Conservation (phyloP, 495 filamentous ascomycete species). For the Daldinia concentrica region DNA sequence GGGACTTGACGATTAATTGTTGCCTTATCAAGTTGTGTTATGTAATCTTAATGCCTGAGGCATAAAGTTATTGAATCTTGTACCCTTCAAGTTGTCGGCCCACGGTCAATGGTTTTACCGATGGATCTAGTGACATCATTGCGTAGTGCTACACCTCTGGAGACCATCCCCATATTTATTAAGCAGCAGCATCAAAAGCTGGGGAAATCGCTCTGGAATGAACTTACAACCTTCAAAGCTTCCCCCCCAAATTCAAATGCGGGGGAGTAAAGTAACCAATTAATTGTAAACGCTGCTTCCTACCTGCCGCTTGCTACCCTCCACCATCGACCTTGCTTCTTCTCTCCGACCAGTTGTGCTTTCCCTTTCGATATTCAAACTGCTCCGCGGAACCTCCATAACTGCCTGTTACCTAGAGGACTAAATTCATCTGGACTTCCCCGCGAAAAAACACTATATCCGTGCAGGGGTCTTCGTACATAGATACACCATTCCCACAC, state of each 20-base stretch:
- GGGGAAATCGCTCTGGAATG: slow-evolving; percentile 35
- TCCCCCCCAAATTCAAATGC: slow-evolving; percentile 21
- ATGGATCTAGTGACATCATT: slow-evolving; percentile 34
- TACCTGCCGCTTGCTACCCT: slow-evolving; percentile 38
- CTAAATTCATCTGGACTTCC: slow-evolving; percentile 20
- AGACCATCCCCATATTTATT: slow-evolving; percentile 21
- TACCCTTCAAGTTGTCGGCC: not conserved
- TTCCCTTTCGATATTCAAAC: slow-evolving; percentile 5
- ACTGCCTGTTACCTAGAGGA: slow-evolving; percentile 27
- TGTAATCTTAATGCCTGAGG: not conserved
- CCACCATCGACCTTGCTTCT: slow-evolving; percentile 5
- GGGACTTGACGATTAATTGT: slow-evolving; percentile 13
- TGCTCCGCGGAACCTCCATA: slow-evolving; percentile 29
- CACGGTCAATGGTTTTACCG: slow-evolving; percentile 23
- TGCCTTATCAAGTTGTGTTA: slow-evolving; percentile 13
- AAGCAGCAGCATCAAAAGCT: slow-evolving; percentile 29
- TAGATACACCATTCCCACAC: slow-evolving; percentile 13
- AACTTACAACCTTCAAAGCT: slow-evolving; percentile 7
- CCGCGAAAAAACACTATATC: slow-evolving; percentile 33
- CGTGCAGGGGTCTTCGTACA: slow-evolving; percentile 16
- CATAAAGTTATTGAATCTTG: not conserved
- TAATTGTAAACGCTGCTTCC: slow-evolving; percentile 30
- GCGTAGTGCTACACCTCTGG: not conserved
- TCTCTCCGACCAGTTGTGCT: slow-evolving; percentile 1
- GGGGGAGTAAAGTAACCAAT: slow-evolving; percentile 45